Base-by-base conservation (phyloP, 2,329 filamentous ascomycete genomes). In the Coniochaeta ligniaria region DNA sequence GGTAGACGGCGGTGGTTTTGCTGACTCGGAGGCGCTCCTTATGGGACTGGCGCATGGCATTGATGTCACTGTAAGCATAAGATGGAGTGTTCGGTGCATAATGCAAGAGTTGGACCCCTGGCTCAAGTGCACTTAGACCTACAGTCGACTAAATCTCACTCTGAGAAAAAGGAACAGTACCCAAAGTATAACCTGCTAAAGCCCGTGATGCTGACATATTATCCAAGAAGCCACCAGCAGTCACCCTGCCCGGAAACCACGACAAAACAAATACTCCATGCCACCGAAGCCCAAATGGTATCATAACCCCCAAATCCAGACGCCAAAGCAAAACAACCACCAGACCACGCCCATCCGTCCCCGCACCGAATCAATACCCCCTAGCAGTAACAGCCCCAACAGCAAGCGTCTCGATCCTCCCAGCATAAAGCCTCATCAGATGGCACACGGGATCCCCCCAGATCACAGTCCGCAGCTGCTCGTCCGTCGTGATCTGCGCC, bases 391-490 rank as follows among this genome's bases (percentile, higher is more conserved):
- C 85, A 12, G 88, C 90, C 61, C 81, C 84, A 1, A 87, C 85
- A 12, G 90, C 90, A 60, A 96, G 73, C 4, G 79, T 76, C 71
- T 95, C 88, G 52, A 96, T 83, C 59, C 92, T 76, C 22, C 80
- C 83, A 16, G 84, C 84, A 73, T 96, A 96, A 22, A 95, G 69
- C 62, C 78, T 84, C 92, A 96, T 96, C 66, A 86, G 80, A 75
- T 96, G 92, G 70, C 86, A 89, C 50, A 91, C 78, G 0, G 90
- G 89, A 70, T 96, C 91, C 0, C 92, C 92, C 82, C 92, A 96
- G 4, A 96, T 79, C 0, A 92, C 82, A 1, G 79, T 81, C 26
- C 88, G 78, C 58, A 96, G 73, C 69, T 90, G 79, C 50, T 87
- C 83, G 64, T 95, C 89, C 0, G 78, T 83, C 9, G 88, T 82